A percentile compares a stretch with the other conserved stretches of the same genome.
Evolutionary conservation across 441 rosid species (phyloP).

Genomic region (Gossypium davidsonii): DNA sequence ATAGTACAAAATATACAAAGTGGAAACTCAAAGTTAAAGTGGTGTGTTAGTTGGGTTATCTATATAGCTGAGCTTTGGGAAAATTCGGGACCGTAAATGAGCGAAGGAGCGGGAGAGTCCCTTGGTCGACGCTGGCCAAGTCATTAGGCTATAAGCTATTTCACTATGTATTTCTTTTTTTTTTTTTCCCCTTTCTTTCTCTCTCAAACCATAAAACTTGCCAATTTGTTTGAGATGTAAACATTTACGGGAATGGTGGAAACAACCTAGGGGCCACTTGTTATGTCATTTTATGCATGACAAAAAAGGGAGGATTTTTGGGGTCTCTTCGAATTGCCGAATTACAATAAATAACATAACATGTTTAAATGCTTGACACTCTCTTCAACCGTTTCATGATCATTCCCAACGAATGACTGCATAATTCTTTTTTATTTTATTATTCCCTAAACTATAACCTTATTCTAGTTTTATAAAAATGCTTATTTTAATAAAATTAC

Average conservation of each 20-base stretch:
- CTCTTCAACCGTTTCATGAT: not conserved
- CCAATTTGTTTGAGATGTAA: not conserved
- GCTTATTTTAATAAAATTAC: too few species aligned
- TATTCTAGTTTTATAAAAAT: too few species aligned
- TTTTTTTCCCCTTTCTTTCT: too few species aligned
- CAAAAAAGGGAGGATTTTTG: not conserved
- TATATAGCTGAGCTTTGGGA: not conserved
- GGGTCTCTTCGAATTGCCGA: not conserved
- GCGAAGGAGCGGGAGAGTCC: slow-evolving; percentile 31
- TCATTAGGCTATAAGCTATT: slow-evolving; percentile 17
- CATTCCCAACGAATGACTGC: not conserved
- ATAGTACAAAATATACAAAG: not conserved
- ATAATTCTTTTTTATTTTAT: too few species aligned
- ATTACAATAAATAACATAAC: not conserved
- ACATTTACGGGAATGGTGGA: not conserved
- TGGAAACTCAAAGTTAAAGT: not conserved
- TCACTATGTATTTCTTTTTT: too few species aligned
- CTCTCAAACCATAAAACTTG: too few species aligned
- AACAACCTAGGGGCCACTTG: not conserved
- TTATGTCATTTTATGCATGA: not conserved
- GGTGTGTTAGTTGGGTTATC: not conserved
- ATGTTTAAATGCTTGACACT: not conserved
- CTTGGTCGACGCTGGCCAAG: slow-evolving; percentile 25
- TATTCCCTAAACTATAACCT: too few species aligned
- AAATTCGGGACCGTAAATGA: not conserved